These are phyloP conservation scores for Trichomonascaceae sp. DNA, from an alignment of 1,139 yeast species.

Conservation along the genomic window DNA sequence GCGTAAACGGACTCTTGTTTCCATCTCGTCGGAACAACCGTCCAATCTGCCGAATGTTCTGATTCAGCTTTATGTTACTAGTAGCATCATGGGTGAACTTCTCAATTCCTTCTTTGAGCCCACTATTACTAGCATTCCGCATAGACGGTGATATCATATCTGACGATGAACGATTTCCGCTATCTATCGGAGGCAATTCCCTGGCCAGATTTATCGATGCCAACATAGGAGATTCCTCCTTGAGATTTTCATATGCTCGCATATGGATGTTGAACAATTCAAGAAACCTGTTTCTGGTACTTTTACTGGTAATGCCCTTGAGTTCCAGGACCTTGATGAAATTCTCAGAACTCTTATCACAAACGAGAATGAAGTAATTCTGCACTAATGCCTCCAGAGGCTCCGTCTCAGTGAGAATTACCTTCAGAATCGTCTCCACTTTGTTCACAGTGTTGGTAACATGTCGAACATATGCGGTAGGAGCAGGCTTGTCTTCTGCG, in stretches of 20 bases:
- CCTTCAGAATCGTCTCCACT: constrained; percentile 59
- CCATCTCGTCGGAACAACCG: constrained; percentile 51
- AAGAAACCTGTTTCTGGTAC: constrained; percentile 44
- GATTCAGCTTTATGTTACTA: constrained; percentile 49
- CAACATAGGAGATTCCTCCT: constrained; percentile 42
- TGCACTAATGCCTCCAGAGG: constrained; percentile 65
- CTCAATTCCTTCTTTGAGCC: constrained; percentile 46
- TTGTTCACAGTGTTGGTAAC: constrained; percentile 47
- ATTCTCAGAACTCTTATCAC: constrained; percentile 58
- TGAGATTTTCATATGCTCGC: constrained; percentile 44
- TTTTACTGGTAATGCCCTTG: constrained; percentile 47
- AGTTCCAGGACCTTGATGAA: constrained; percentile 59
- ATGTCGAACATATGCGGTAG: constrained; percentile 43
- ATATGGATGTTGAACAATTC: constrained; percentile 59
- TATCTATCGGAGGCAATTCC: background rate
- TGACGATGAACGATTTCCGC: background rate
- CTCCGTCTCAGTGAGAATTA: constrained; percentile 54
- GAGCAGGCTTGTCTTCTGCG: constrained; percentile 12
- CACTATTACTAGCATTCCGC: constrained; percentile 4
- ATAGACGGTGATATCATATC: constrained; percentile 10
- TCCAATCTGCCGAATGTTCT: constrained; percentile 52
- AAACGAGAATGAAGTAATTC: constrained; percentile 60
- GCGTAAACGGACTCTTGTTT: constrained; percentile 10
- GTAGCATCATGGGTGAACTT: constrained; percentile 44
- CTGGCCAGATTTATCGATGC: constrained; percentile 18